These are phyloP conservation scores for Xylaria intraflava DNA, from an alignment of 495 filamentous ascomycete species.

Conservation along the genomic window DNA sequence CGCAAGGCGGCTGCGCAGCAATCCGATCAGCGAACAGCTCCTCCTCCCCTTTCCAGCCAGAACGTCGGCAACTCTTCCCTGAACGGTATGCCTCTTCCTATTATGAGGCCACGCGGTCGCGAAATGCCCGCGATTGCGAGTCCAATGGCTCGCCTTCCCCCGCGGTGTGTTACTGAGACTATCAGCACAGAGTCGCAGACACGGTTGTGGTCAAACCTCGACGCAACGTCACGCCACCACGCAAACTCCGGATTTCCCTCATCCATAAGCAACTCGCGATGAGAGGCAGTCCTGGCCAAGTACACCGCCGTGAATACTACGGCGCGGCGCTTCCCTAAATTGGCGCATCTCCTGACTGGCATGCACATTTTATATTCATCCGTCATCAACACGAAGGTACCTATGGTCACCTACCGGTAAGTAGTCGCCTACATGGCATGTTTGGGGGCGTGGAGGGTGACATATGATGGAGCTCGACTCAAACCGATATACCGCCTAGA, in stretches of 20 bases:
- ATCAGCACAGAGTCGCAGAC: conserved; percentile 6
- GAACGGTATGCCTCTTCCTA: conserved; percentile 18
- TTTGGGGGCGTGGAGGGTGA: conserved; percentile 2
- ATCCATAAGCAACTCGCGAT: background rate
- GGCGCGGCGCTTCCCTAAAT: background rate
- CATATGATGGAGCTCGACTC: background rate
- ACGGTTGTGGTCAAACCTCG: conserved; percentile 2
- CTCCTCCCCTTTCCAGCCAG: conserved; percentile 17
- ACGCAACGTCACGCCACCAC: conserved; percentile 11
- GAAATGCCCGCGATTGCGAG: conserved; percentile 10
- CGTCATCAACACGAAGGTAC: background rate
- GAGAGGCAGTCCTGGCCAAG: conserved; percentile 2
- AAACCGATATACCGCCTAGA: conserved; percentile 3
- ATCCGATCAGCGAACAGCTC: conserved; percentile 25
- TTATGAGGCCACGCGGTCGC: conserved; percentile 16
- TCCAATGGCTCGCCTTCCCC: background rate
- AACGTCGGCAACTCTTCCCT: conserved; percentile 24
- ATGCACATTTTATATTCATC: background rate
- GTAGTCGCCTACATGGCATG: background rate
- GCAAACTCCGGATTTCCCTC: background rate
- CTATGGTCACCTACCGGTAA: background rate
- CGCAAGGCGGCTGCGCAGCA: conserved; percentile 25
- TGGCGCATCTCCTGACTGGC: conserved; percentile 3
- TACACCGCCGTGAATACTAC: background rate
- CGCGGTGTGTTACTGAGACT: conserved; percentile 3